A percentile compares a stretch with the other conserved stretches of the same genome.
Evolutionary conservation across 768 basidiomycete species (phyloP).

Genomic region (Collybia sp.): DNA sequence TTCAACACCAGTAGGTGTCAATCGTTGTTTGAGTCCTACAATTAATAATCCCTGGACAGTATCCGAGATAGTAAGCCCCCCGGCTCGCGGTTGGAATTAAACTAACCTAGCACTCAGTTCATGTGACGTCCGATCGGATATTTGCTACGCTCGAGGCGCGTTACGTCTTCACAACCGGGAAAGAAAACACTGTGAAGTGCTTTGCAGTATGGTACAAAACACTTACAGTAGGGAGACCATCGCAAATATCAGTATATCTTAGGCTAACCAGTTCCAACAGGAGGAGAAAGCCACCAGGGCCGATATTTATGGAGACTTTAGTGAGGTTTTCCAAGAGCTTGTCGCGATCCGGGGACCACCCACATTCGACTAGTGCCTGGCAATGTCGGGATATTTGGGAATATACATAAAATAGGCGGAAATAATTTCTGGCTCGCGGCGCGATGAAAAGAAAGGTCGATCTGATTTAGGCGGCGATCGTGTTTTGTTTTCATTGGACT

Average conservation of each 20-base stretch:
- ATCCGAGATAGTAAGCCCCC: no score
- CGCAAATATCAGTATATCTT: background rate
- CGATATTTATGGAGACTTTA: constrained; percentile 12
- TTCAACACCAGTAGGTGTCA: constrained; percentile 7
- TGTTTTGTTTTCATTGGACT: no score
- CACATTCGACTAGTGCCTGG: background rate
- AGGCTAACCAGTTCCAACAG: background rate
- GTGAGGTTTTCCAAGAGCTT: constrained; percentile 9
- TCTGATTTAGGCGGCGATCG: no score
- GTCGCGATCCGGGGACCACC: constrained; percentile 9
- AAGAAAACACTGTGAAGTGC: constrained; percentile 7
- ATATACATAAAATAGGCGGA: no score
- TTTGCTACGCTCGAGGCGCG: constrained; percentile 5
- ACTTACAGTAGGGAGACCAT: constrained; percentile 2
- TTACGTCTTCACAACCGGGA: constrained; percentile 10
- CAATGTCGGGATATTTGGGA: no score
- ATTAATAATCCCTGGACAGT: no score
- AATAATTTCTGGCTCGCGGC: no score
- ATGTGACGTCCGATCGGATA: constrained; percentile 4
- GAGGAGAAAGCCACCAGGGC: constrained; percentile 9
- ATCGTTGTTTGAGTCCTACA: background rate
- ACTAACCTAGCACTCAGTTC: constrained; percentile 2
- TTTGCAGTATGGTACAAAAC: constrained; percentile 10
- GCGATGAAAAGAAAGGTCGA: no score
- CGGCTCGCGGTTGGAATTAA: background rate